Conservation (phyloP, 257 asterid species). For the Solanum virginianum region DNA sequence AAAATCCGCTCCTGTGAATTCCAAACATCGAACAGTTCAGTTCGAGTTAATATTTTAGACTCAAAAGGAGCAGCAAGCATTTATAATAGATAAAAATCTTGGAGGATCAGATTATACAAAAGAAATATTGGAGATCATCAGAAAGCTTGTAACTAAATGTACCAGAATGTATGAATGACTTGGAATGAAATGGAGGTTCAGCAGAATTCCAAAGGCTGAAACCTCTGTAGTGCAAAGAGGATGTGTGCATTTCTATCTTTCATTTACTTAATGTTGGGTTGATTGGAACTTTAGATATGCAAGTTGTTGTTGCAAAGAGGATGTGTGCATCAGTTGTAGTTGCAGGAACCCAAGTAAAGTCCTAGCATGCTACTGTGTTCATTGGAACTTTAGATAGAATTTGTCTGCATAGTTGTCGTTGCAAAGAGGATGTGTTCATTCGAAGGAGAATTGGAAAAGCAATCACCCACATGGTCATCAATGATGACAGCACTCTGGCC, state of each 20-base stretch:
- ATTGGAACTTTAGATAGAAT: neutral
- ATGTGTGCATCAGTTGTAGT: too few species aligned
- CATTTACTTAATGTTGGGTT: too few species aligned
- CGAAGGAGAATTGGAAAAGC: neutral
- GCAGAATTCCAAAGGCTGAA: neutral
- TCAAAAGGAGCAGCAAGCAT: neutral
- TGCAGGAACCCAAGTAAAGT: too few species aligned
- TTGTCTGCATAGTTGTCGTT: neutral
- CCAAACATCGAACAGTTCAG: neutral
- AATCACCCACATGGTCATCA: slow-evolving; percentile 4
- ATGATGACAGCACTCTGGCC: neutral
- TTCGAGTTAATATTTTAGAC: neutral
- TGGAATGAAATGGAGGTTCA: neutral
- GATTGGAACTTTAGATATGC: too few species aligned
- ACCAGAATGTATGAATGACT: neutral
- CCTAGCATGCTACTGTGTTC: neutral
- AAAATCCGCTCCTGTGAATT: slow-evolving; percentile 14
- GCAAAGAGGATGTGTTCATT: neutral
- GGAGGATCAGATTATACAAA: neutral
- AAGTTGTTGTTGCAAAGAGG: too few species aligned
- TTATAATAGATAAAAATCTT: neutral
- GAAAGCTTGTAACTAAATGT: neutral
- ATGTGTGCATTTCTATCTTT: too few species aligned
- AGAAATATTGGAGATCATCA: neutral
- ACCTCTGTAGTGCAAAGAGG: neutral